Conservation (phyloP, 2,329 filamentous ascomycete genomes). For the Clarireedia homoeocarpa region DNA sequence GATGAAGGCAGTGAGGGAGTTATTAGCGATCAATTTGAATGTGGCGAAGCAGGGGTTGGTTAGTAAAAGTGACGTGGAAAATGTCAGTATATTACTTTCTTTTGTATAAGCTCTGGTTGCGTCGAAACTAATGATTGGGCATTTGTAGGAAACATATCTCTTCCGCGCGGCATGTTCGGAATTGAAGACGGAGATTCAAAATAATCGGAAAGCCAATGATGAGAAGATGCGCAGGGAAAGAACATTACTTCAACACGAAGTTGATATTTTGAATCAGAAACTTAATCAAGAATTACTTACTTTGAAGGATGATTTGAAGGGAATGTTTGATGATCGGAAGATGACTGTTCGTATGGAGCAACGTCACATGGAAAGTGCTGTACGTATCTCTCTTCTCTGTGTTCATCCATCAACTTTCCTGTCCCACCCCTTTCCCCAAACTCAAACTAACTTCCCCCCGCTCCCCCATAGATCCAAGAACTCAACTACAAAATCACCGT, state of each 20-base stretch:
- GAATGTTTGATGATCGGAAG: conserved; percentile 92
- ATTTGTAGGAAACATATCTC: conserved; percentile 66
- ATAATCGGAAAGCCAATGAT: conserved; percentile 66
- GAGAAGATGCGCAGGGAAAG: conserved; percentile 79
- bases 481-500: conserved; percentile 96
- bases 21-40: conserved; percentile 73
- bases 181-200: conserved; percentile 77
- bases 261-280: conserved; percentile 83
- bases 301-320: conserved; percentile 85
- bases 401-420: background rate
- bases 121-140: background rate
- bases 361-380: conserved; percentile 71
- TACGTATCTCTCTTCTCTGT: conserved; percentile 34
- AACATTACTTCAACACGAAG: conserved; percentile 82
- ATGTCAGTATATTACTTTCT: conserved; percentile 35
- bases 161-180: conserved; percentile 93
- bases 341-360: conserved; percentile 89
- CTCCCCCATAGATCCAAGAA: conserved; percentile 63
- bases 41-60: conserved; percentile 74
- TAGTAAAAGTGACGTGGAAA: conserved; percentile 88
- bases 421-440: background rate
- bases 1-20: conserved; percentile 83
- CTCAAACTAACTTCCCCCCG: conserved; percentile 1
- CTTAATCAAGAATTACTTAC: conserved; percentile 75
- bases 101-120: background rate